phyloP scores from a whole-genome alignment of 1,284 basidiomycete genomes.

The Pseudozyma thailandica region DNA sequence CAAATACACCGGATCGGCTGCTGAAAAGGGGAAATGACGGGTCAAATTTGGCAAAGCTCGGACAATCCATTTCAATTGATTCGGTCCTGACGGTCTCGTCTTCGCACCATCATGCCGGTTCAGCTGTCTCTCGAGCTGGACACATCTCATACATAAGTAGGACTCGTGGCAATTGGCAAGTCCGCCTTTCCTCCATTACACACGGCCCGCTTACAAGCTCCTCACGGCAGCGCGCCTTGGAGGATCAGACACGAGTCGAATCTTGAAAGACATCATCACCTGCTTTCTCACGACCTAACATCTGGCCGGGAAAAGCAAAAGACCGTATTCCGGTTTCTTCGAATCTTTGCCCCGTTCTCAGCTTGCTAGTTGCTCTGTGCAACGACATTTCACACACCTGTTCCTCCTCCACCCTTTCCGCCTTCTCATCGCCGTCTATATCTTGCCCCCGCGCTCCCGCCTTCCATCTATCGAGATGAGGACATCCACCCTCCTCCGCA shows the following conservation, averaged over 20 bases:
- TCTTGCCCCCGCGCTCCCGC: constrained; percentile 1
- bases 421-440: neutral
- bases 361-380: neutral
- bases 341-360: neutral
- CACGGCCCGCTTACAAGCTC: too few relatives aligned
- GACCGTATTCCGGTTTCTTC: constrained; percentile 12
- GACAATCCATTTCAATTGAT: neutral
- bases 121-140: neutral
- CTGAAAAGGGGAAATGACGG: neutral
- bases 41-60: neutral
- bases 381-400: neutral
- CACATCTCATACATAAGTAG: neutral
- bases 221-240: too few relatives aligned
- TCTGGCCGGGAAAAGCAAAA: too few relatives aligned
- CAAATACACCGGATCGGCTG: constrained; percentile 5
- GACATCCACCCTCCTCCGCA: constrained; percentile 35
- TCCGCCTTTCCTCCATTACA: too few relatives aligned
- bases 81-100: constrained; percentile 5
- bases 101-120: neutral
- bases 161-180: too few relatives aligned
- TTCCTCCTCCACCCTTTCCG: constrained; percentile 6
- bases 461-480: constrained; percentile 27
- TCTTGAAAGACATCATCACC: too few relatives aligned
- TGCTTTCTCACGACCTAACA: too few relatives aligned
- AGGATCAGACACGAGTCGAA: too few relatives aligned